Evolutionary conservation across 176 grass and related monocot genomes (phyloP), one percentile per base, ranked within the genome.

Genomic region (Poa annua): DNA sequence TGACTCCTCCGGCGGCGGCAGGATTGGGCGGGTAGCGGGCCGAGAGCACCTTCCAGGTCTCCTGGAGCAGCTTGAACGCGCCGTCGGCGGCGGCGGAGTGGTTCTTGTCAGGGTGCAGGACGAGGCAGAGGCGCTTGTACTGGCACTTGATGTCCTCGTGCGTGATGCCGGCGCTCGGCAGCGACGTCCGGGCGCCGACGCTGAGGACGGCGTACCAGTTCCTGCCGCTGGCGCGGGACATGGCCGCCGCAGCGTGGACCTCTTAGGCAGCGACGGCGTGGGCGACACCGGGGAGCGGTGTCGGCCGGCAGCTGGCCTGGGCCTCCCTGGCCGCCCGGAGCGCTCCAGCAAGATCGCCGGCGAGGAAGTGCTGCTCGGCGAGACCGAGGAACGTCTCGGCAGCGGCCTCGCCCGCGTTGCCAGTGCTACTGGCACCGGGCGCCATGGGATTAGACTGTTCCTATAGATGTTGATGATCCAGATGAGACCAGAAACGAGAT

Each of bases 81-180:
- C 66, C 65, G 5, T 80, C 76, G 3, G 77, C 66, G 1, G 77
- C 85, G 5, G 68, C 33, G 8, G 68, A 86, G 66, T 55, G 6
- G 55, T 81, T 81, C 77, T 86, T 81, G 67, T 80, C 55, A 1
- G 68, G 84, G 67, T 74, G 84, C 17, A 73, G 25, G 26, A 81
- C 66, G 20, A 81, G 19, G 77, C 75, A 81, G 0, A 75, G 51
- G 54, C 22, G 62, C 6, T 8, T 41, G 77, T 74, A 66, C 10
- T 51, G 8, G 68, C 61, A 34, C 77, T 73, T 80, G 12, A 42
- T 22, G 19, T 50, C 41, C 15, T 81, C 79, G 20, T 38, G 64
- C 11, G 32, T 66, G 59, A 80, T 48, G 12, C 47, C 32, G 1
- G 19, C 8, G 4, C 29, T 29, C 29, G 29, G 29, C 29, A 29